Conservation (phyloP, 2,329 filamentous ascomycete species). For the Colletotrichum cereale region DNA sequence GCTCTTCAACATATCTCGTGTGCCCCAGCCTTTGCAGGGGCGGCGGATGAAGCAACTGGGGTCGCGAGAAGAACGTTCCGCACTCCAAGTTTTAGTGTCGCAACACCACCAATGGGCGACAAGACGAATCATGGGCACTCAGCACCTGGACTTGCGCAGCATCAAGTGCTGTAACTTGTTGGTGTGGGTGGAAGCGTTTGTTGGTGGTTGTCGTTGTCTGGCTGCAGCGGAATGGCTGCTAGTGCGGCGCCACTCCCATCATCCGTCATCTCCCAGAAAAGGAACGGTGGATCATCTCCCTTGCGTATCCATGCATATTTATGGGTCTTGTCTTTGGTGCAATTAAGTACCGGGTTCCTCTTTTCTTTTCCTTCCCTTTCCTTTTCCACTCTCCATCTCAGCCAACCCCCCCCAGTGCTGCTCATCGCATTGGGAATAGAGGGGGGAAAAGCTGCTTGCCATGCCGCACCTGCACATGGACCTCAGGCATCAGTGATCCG, state of each 20-base stretch:
- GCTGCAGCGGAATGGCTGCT: slow-evolving; percentile 39
- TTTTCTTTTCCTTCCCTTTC: slow-evolving; percentile 1
- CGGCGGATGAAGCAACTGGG: slow-evolving; percentile 14
- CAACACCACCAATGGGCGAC: slow-evolving; percentile 11
- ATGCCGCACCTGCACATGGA: neutral
- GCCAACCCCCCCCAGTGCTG: slow-evolving; percentile 5
- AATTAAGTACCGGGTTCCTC: slow-evolving; percentile 41
- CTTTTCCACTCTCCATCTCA: neutral
- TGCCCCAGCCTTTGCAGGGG: slow-evolving; percentile 13
- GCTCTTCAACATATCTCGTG: slow-evolving; percentile 32
- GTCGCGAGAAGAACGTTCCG: slow-evolving; percentile 28
- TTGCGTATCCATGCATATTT: slow-evolving; percentile 27
- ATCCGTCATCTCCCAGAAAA: slow-evolving; percentile 42
- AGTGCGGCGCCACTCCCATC: slow-evolving; percentile 41
- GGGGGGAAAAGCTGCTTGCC: slow-evolving; percentile 6
- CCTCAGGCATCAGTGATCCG: slow-evolving; percentile 31
- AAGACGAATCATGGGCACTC: slow-evolving; percentile 15
- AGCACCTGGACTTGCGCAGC: slow-evolving; percentile 11
- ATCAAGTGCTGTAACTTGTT: slow-evolving; percentile 13
- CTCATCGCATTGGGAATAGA: slow-evolving; percentile 26
- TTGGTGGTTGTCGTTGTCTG: slow-evolving; percentile 25
- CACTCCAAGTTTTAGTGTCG: slow-evolving; percentile 29
- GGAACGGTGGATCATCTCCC: slow-evolving; percentile 37
- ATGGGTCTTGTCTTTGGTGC: slow-evolving; percentile 28
- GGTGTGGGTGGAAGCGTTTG: slow-evolving; percentile 21